phyloP scores from a whole-genome alignment of 2,329 filamentous ascomycete species.

The Hymenoscyphus albidus region DNA sequence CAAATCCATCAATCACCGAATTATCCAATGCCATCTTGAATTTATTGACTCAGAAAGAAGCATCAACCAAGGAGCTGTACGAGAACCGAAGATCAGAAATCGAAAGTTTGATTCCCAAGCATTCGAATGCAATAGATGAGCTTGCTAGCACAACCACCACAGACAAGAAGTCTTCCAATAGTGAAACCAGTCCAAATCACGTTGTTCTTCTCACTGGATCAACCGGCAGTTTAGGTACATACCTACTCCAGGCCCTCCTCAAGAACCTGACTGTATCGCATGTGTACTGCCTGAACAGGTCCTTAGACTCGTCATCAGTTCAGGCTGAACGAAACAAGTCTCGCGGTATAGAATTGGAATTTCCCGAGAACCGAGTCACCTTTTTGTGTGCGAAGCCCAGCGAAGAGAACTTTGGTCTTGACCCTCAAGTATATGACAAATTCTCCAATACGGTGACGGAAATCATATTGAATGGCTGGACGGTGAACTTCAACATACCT shows the following conservation, averaged over 20 bases:
- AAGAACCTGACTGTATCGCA: slow-evolving; percentile 35
- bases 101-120: neutral
- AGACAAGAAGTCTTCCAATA: neutral
- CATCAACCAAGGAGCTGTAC: neutral
- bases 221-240: slow-evolving; percentile 47
- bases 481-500: slow-evolving; percentile 37
- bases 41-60: neutral
- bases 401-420: slow-evolving; percentile 46
- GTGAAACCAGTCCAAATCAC: neutral
- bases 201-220: slow-evolving; percentile 43
- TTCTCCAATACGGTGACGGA: slow-evolving; percentile 19
- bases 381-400: slow-evolving; percentile 48
- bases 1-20: slow-evolving; percentile 6
- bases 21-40: slow-evolving; percentile 1
- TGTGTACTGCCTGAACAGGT: slow-evolving; percentile 47
- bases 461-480: slow-evolving; percentile 34
- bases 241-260: slow-evolving; percentile 41
- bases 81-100: slow-evolving; percentile 1
- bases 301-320: slow-evolving; percentile 6
- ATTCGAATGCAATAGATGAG: neutral
- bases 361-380: slow-evolving; percentile 38
- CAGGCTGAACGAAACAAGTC: slow-evolving; percentile 31
- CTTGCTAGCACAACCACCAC: neutral
- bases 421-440: neutral
- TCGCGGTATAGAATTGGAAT: slow-evolving; percentile 37